Evolutionary conservation across 176 grass and related monocot species (phyloP).

Genomic region (Cocos nucifera): DNA sequence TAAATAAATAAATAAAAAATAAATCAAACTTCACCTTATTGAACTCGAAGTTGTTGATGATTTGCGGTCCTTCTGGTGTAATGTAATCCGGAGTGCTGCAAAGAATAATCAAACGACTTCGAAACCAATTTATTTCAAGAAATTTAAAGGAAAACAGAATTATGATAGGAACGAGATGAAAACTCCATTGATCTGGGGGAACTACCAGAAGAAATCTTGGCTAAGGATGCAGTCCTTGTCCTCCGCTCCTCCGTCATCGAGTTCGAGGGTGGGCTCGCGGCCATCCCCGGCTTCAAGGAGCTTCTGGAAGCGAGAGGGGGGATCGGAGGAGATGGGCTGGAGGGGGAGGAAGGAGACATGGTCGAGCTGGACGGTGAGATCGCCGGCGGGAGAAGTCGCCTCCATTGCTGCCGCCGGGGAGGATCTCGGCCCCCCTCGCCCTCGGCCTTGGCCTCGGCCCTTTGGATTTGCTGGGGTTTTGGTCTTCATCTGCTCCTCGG

Average conservation of each 20-base stretch:
- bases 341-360: slow-evolving; percentile 41
- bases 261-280: slow-evolving; percentile 2
- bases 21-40: slow-evolving; percentile 36
- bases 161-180: background rate
- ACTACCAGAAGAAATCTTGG: slow-evolving; percentile 93
- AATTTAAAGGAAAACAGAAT: background rate
- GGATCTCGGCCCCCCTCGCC: slow-evolving; percentile 11
- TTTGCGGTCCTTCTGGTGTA: slow-evolving; percentile 64
- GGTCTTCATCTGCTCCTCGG: slow-evolving; percentile 23
- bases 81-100: slow-evolving; percentile 90
- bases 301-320: slow-evolving; percentile 36
- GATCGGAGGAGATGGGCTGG: slow-evolving; percentile 1
- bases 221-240: slow-evolving; percentile 85
- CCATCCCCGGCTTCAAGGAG: slow-evolving; percentile 34
- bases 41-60: slow-evolving; percentile 32
- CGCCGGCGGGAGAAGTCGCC: slow-evolving; percentile 31
- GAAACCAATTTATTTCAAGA: background rate
- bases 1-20: slow-evolving; percentile 14
- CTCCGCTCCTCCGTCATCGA: slow-evolving; percentile 37
- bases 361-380: slow-evolving; percentile 60
- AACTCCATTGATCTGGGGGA: background rate
- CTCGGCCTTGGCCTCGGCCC: background rate
- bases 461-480: slow-evolving; percentile 27
- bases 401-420: background rate
- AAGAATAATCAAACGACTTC: background rate